phyloP scores from a whole-genome alignment of 2,329 filamentous ascomycete species.

The Akanthomyces muscarius region DNA sequence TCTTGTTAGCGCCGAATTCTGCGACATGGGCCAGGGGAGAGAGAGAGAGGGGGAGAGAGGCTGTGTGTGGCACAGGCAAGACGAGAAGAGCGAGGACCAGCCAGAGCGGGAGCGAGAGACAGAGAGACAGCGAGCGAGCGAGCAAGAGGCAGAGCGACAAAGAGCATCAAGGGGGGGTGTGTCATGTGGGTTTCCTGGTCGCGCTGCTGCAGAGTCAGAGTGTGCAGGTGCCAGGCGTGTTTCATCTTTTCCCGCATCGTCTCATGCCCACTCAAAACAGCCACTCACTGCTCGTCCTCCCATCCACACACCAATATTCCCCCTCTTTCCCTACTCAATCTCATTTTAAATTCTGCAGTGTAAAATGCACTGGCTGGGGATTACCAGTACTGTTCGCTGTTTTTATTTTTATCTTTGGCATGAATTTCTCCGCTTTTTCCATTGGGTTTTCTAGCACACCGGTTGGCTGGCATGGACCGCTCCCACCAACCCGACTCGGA shows the following conservation, averaged over 20 bases:
- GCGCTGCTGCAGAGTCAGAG: neutral
- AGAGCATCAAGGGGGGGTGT: neutral
- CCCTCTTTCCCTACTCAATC: neutral
- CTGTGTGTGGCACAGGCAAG: neutral
- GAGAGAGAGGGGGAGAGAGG: neutral
- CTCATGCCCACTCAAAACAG: constrained; percentile 17
- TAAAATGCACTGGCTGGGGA: neutral
- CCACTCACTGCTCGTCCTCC: neutral
- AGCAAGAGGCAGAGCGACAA: neutral
- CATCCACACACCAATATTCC: neutral
- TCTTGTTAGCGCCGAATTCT: neutral
- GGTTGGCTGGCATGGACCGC: neutral
- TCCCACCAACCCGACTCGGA: neutral
- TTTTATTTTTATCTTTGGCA: constrained; percentile 2
- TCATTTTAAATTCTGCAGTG: neutral
- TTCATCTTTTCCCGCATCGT: constrained; percentile 20
- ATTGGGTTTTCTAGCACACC: neutral
- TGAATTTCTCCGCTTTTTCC: neutral
- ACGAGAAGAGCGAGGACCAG: neutral
- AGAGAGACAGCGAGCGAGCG: neutral
- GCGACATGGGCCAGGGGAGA: neutral
- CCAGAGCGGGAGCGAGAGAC: neutral
- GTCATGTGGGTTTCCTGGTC: constrained; percentile 1
- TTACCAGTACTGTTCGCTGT: neutral
- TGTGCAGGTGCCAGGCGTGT: constrained; percentile 19